phyloP scores from a whole-genome alignment of 108 stramenopile genomes.

The Bacterosira constricta region DNA sequence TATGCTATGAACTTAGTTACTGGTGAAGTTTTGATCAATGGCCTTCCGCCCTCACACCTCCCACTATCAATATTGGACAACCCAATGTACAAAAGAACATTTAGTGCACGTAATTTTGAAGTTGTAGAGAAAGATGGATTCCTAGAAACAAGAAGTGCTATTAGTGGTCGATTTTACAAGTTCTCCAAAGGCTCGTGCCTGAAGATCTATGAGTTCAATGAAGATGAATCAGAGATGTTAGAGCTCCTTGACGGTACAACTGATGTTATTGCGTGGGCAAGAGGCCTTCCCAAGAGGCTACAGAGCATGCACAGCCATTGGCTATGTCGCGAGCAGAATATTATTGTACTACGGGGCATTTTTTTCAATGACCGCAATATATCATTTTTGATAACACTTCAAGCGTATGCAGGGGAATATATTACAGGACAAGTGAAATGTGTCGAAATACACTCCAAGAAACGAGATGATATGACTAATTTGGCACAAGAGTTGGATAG shows the following conservation, averaged over 20 bases:
- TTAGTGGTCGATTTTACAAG: constrained; percentile 20
- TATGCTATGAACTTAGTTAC: constrained; percentile 53
- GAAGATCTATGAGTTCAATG: constrained; percentile 12
- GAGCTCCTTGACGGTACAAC: constrained; percentile 41
- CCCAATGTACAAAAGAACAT: constrained; percentile 20
- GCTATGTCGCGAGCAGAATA: constrained; percentile 31
- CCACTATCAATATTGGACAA: constrained; percentile 39
- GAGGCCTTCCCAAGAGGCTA: constrained; percentile 43
- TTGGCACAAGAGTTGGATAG: not conserved
- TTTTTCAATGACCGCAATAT: constrained; percentile 33
- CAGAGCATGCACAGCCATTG: constrained; percentile 56
- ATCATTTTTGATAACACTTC: constrained; percentile 14
- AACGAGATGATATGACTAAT: not conserved
- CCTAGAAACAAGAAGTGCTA: constrained; percentile 30
- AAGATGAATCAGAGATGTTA: constrained; percentile 32
- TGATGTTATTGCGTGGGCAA: constrained; percentile 21
- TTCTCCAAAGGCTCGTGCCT: constrained; percentile 16
- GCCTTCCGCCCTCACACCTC: constrained; percentile 50
- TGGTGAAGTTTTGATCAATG: constrained; percentile 58
- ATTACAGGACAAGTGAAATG: constrained; percentile 11
- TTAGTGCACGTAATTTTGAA: constrained; percentile 44
- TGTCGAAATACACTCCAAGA: constrained; percentile 1
- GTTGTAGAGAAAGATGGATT: constrained; percentile 22
- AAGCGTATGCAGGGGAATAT: not conserved
- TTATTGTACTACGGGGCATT: constrained; percentile 37